Conservation (phyloP, 495 filamentous ascomycete genomes). For the Neurospora pannonica region DNA sequence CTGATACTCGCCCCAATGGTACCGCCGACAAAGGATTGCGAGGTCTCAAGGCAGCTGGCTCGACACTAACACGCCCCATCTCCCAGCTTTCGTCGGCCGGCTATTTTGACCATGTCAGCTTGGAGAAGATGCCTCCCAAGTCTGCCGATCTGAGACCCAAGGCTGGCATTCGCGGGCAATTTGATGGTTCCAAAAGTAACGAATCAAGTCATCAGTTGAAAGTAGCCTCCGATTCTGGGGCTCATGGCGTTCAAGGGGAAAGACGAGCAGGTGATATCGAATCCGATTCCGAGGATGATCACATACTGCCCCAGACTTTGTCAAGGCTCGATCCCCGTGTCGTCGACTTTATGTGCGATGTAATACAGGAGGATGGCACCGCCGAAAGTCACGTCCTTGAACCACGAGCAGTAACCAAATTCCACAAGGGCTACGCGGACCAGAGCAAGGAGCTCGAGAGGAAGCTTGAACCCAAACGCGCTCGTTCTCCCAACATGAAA, state of each 20-base stretch:
- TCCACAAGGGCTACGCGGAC: constrained; percentile 12
- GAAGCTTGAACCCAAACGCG: constrained; percentile 16
- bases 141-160: constrained; percentile 15
- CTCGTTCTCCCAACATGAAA: constrained; percentile 15
- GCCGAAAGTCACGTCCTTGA: constrained; percentile 38
- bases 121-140: constrained; percentile 29
- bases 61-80: constrained; percentile 26
- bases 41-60: constrained; percentile 23
- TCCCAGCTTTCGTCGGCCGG: constrained; percentile 29
- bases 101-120: constrained; percentile 23
- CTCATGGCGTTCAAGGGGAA: constrained; percentile 7
- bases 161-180: constrained; percentile 7
- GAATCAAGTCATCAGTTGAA: background rate
- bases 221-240: background rate
- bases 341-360: constrained; percentile 44
- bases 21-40: constrained; percentile 25
- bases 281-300: constrained; percentile 27
- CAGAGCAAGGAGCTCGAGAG: constrained; percentile 30
- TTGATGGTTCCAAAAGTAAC: constrained; percentile 8
- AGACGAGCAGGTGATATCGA: constrained; percentile 10
- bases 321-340: constrained; percentile 33
- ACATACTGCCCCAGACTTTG: constrained; percentile 34
- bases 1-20: constrained; percentile 18
- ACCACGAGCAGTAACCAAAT: constrained; percentile 22
- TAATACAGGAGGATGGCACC: constrained; percentile 41